Evolutionary conservation across 495 filamentous ascomycete genomes (phyloP).

Genomic region (Tuber indicum): DNA sequence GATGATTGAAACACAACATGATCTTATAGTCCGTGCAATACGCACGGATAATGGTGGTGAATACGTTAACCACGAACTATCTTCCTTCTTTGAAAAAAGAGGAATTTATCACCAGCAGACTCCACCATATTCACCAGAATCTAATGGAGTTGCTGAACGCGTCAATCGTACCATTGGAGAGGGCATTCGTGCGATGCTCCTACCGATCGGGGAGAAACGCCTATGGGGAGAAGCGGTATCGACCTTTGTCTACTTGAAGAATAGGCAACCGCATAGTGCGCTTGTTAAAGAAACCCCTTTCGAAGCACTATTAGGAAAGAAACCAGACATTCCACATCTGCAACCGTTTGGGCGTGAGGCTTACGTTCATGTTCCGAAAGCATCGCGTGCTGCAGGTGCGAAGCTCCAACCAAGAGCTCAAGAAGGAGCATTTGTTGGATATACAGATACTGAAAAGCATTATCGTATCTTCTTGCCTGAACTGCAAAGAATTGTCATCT

Average conservation of each 20-base stretch:
- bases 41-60: constrained; percentile 5
- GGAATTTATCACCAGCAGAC: background rate
- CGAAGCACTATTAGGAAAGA: background rate
- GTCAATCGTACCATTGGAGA: constrained; percentile 8
- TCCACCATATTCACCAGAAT: constrained; percentile 4
- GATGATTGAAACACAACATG: background rate
- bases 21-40: too few species aligned
- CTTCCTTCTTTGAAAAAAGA: background rate
- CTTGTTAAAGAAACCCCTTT: constrained; percentile 8
- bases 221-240: constrained; percentile 15
- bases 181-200: background rate
- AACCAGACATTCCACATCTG: background rate
- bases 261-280: constrained; percentile 5
- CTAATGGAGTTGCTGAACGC: constrained; percentile 15
- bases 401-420: background rate
- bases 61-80: constrained; percentile 1
- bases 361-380: constrained; percentile 13
- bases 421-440: constrained; percentile 13
- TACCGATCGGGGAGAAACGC: background rate
- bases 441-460: background rate
- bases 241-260: constrained; percentile 6
- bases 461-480: background rate
- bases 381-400: background rate
- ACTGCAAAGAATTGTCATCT: background rate
- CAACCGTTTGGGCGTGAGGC: background rate